phyloP scores from a whole-genome alignment of 179 eudicot genomes.

The Spinacia oleracea region DNA sequence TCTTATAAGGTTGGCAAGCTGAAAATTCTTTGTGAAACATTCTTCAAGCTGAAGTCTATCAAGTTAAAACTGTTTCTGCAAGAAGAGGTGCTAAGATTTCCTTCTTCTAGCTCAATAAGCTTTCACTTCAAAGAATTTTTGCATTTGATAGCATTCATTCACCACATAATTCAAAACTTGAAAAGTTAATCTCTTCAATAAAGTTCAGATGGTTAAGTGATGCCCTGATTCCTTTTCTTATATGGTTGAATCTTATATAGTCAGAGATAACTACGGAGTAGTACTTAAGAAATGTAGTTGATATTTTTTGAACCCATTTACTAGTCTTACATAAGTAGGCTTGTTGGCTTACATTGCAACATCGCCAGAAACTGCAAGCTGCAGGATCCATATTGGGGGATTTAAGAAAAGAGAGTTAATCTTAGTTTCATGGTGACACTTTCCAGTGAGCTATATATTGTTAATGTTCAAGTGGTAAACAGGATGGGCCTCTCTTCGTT shows the following conservation, averaged over 20 bases:
- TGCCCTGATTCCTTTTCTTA: neutral
- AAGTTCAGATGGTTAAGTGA: neutral
- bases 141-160: neutral
- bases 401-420: neutral
- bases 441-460: neutral
- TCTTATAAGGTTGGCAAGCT: constrained; percentile 77
- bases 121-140: neutral
- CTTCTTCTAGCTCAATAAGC: constrained; percentile 12
- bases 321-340: no score
- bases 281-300: neutral
- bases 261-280: no score
- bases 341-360: no score
- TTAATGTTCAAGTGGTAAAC: neutral
- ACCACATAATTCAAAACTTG: no score
- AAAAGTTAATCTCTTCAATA: neutral
- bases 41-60: constrained; percentile 81
- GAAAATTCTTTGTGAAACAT: constrained; percentile 88
- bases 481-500: neutral
- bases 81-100: constrained; percentile 61
- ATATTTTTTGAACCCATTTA: neutral
- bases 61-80: constrained; percentile 67
- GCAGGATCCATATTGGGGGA: neutral
- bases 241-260: no score
- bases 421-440: neutral
- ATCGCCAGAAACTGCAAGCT: neutral